These are phyloP conservation scores for Hibiscus trionum DNA, from an alignment of 345 rosid species.

Conservation along the genomic window DNA sequence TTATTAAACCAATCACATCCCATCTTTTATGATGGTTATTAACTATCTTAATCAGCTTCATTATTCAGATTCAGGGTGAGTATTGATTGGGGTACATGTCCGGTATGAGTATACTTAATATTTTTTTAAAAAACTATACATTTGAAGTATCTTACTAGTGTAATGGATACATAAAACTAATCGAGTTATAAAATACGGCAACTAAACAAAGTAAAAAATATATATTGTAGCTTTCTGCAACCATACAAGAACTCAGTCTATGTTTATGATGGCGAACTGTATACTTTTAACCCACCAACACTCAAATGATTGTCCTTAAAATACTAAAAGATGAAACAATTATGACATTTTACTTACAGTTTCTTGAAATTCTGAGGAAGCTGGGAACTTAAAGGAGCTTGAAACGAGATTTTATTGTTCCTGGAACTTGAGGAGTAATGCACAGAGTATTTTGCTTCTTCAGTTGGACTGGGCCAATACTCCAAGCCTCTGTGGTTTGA, in stretches of 20 bases:
- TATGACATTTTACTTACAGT: conserved; percentile 42
- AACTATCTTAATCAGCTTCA: not conserved
- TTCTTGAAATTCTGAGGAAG: conserved; percentile 78
- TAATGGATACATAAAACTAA: no score
- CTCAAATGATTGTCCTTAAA: not conserved
- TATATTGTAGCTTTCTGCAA: not conserved
- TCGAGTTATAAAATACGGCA: no score
- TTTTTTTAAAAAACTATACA: no score
- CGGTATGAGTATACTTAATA: not conserved
- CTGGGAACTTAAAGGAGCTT: conserved; percentile 32
- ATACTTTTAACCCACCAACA: not conserved
- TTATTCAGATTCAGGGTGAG: not conserved
- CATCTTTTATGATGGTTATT: not conserved
- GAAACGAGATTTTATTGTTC: conserved; percentile 28
- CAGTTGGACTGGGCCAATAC: conserved; percentile 86
- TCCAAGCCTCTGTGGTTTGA: conserved; percentile 79
- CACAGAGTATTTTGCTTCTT: conserved; percentile 59
- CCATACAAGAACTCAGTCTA: not conserved
- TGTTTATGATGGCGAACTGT: not conserved
- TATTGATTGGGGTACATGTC: not conserved
- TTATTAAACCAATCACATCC: not conserved
- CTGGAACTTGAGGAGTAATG: conserved; percentile 34
- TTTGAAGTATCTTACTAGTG: no score
- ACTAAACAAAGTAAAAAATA: no score
- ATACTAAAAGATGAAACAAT: not conserved